These are phyloP conservation scores for Colletotrichum caudatum DNA, from an alignment of 2,329 filamentous ascomycete species.

Conservation along the genomic window DNA sequence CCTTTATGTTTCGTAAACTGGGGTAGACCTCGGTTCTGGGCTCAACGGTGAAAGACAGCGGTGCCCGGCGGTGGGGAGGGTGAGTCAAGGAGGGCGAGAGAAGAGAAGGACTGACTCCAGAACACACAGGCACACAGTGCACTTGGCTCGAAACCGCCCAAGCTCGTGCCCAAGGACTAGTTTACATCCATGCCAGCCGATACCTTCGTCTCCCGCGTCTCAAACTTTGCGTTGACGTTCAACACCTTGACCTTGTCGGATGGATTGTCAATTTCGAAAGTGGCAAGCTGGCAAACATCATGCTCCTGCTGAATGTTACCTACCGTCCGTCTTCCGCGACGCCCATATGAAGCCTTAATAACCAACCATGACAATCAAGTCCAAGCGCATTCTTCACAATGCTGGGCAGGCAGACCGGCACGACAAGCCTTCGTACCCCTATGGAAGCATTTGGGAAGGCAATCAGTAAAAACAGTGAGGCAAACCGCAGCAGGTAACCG, in stretches of 20 bases:
- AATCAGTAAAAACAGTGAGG: neutral
- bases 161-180: conserved; percentile 24
- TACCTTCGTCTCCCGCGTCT: conserved; percentile 19
- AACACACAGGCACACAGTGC: conserved; percentile 16
- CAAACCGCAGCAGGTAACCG: conserved; percentile 9
- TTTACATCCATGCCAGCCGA: conserved; percentile 24
- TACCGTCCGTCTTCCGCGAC: conserved; percentile 38
- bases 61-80: neutral
- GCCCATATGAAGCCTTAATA: conserved; percentile 22
- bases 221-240: conserved; percentile 31
- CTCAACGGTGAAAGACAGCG: conserved; percentile 22
- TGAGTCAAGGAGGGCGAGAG: conserved; percentile 9
- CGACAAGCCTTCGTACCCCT: neutral
- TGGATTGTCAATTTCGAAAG: conserved; percentile 36
- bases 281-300: conserved; percentile 32
- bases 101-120: neutral
- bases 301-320: conserved; percentile 35
- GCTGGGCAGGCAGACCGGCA: conserved; percentile 9
- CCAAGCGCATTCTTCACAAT: conserved; percentile 24
- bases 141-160: conserved; percentile 31
- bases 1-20: conserved; percentile 25
- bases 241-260: conserved; percentile 38
- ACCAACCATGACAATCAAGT: conserved; percentile 17
- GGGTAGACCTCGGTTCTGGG: conserved; percentile 37
- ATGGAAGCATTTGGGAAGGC: conserved; percentile 7